Conservation (phyloP, 106 monocot species). For the Dendrobium catenatum region DNA sequence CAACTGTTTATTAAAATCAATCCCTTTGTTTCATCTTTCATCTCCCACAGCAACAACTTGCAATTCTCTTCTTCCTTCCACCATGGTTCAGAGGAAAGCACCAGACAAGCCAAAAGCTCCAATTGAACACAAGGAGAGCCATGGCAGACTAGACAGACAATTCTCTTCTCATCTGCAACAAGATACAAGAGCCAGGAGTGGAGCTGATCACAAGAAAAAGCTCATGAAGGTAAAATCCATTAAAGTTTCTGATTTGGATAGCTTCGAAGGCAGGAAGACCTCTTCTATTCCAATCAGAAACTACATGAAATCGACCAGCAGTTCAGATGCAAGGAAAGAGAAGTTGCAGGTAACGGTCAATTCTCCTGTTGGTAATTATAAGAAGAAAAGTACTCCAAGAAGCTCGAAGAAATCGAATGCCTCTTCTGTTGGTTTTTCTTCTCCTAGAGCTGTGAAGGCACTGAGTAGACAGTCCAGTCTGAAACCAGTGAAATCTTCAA, state of each 20-base stretch:
- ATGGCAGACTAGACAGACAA: background rate
- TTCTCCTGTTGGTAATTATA: background rate
- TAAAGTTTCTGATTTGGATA: slow-evolving; percentile 5
- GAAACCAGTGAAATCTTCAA: background rate
- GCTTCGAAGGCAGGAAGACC: background rate
- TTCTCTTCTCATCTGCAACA: slow-evolving; percentile 5
- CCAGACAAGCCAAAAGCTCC: background rate
- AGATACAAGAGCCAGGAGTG: background rate
- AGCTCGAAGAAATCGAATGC: background rate
- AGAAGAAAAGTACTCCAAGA: background rate
- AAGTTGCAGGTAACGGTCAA: slow-evolving; percentile 14
- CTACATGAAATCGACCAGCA: slow-evolving; percentile 59
- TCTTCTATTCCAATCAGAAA: slow-evolving; percentile 18
- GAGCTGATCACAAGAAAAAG: slow-evolving; percentile 2
- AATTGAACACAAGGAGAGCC: background rate
- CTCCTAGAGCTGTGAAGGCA: background rate
- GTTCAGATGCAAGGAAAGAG: slow-evolving; percentile 46
- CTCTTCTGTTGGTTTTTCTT: background rate
- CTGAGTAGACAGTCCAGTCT: background rate
- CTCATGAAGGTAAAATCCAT: slow-evolving; percentile 18
- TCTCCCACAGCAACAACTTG: background rate
- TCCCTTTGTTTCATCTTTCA: background rate
- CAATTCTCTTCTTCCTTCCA: slow-evolving; percentile 1
- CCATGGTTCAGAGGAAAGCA: slow-evolving; percentile 30
- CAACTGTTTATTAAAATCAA: too few species aligned